A percentile compares a stretch with the other conserved stretches of the same genome.
These are phyloP conservation scores for Claviceps humidiphila DNA, from an alignment of 2,329 filamentous ascomycete genomes.

Conservation along the genomic window DNA sequence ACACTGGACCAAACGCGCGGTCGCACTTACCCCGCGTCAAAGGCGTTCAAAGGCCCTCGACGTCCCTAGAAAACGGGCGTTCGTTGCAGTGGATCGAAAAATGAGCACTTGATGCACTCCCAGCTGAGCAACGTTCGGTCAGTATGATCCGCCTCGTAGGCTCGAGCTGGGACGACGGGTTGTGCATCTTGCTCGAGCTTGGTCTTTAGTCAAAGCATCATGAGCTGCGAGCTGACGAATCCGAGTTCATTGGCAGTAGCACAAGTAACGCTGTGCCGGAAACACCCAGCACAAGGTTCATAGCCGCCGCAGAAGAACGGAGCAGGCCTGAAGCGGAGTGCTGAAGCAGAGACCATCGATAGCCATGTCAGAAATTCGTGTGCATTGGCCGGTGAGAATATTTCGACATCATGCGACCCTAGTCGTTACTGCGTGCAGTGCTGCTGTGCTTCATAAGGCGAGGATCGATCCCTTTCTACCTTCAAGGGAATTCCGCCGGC, in stretches of 20 bases:
- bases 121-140: background rate
- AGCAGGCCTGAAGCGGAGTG: background rate
- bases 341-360: background rate
- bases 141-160: background rate
- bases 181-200: background rate
- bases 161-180: background rate
- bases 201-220: background rate
- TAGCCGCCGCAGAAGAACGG: background rate
- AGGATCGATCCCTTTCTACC: background rate
- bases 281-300: background rate
- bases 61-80: background rate
- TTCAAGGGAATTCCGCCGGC: background rate
- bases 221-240: background rate
- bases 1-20: background rate
- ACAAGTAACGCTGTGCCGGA: background rate
- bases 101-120: background rate
- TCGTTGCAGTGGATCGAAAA: background rate
- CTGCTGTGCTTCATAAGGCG: background rate
- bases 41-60: background rate
- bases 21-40: background rate
- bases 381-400: background rate
- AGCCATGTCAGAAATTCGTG: background rate
- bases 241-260: background rate
- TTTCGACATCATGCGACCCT: no score
- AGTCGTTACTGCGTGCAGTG: background rate